Percentiles rank a stretch among this genome's conserved stretches.
Conservation (phyloP, 2,329 filamentous ascomycete genomes). For the Aspergillus thermomutatus region DNA sequence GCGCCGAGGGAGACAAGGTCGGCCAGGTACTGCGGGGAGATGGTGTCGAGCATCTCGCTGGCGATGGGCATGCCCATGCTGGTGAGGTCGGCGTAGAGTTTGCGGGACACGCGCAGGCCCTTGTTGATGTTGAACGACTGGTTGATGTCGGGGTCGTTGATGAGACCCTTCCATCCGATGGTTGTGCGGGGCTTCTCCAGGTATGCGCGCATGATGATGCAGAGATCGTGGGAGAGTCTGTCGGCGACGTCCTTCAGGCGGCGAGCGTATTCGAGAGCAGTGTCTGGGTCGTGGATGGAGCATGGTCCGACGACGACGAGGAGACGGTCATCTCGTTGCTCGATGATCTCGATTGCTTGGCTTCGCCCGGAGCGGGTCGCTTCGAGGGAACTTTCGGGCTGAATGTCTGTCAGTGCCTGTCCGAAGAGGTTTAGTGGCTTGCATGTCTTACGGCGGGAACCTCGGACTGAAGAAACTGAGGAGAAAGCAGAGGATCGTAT, state of each 20-base stretch:
- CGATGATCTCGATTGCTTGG: slow-evolving; percentile 68
- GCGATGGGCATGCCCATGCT: slow-evolving; percentile 86
- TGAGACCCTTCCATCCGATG: slow-evolving; percentile 96
- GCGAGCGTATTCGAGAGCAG: slow-evolving; percentile 81
- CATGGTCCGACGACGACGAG: slow-evolving; percentile 93
- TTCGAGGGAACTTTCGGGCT: slow-evolving; percentile 56
- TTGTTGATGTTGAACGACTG: slow-evolving; percentile 98
- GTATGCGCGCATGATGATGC: slow-evolving; percentile 96
- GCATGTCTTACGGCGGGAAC: slow-evolving; percentile 64
- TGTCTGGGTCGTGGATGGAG: slow-evolving; percentile 89
- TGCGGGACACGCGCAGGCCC: slow-evolving; percentile 81
- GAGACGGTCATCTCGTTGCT: slow-evolving; percentile 72
- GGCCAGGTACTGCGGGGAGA: slow-evolving; percentile 93
- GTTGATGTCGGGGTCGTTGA: slow-evolving; percentile 98
- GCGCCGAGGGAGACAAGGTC: slow-evolving; percentile 92
- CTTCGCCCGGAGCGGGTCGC: slow-evolving; percentile 40
- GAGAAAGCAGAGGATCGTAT: slow-evolving; percentile 88
- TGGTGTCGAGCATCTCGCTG: slow-evolving; percentile 96
- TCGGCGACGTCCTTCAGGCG: slow-evolving; percentile 72
- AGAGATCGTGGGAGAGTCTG: slow-evolving; percentile 76
- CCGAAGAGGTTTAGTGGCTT: too few species aligned
- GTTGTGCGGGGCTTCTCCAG: slow-evolving; percentile 97
- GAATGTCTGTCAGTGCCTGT: slow-evolving; percentile 59
- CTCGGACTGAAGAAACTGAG: slow-evolving; percentile 78
- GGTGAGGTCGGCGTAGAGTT: slow-evolving; percentile 89